Conservation (phyloP, 2,329 filamentous ascomycete genomes). For the Pezicula carpinea region DNA sequence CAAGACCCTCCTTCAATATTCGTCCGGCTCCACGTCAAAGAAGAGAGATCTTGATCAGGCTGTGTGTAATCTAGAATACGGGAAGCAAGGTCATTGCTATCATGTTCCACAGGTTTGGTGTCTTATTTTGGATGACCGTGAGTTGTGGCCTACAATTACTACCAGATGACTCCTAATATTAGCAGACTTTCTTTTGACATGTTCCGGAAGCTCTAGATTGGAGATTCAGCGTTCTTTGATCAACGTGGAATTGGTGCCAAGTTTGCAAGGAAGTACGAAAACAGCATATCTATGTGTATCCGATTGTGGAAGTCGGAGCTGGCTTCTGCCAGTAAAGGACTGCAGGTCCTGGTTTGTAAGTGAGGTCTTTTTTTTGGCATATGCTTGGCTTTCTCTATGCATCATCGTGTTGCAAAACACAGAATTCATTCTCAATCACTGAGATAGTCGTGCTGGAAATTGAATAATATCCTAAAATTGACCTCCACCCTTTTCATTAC, state of each 20-base stretch:
- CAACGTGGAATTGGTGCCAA: constrained; percentile 27
- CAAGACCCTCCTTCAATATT: constrained; percentile 39
- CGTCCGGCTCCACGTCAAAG: constrained; percentile 34
- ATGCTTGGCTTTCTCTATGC: too few species aligned
- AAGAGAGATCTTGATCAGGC: constrained; percentile 43
- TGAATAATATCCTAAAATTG: too few species aligned
- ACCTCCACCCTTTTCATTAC: too few species aligned
- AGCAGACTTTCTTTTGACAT: constrained; percentile 35
- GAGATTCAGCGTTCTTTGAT: constrained; percentile 31
- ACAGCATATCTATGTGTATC: neutral
- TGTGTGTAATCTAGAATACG: constrained; percentile 35
- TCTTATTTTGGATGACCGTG: constrained; percentile 40
- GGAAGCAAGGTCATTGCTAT: constrained; percentile 35
- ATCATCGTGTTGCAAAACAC: too few species aligned
- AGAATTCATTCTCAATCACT: too few species aligned
- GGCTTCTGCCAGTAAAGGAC: neutral
- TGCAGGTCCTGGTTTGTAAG: neutral
- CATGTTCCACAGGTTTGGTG: constrained; percentile 46
- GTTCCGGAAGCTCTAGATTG: constrained; percentile 32
- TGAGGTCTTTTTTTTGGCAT: too few species aligned
- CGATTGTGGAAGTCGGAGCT: neutral
- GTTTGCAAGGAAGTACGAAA: neutral
- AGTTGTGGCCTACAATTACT: constrained; percentile 7
- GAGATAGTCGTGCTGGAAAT: too few species aligned
- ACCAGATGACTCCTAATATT: neutral